Evolutionary conservation across 768 basidiomycete genomes (phyloP).

Genomic region (Lactifluus rugatus): DNA sequence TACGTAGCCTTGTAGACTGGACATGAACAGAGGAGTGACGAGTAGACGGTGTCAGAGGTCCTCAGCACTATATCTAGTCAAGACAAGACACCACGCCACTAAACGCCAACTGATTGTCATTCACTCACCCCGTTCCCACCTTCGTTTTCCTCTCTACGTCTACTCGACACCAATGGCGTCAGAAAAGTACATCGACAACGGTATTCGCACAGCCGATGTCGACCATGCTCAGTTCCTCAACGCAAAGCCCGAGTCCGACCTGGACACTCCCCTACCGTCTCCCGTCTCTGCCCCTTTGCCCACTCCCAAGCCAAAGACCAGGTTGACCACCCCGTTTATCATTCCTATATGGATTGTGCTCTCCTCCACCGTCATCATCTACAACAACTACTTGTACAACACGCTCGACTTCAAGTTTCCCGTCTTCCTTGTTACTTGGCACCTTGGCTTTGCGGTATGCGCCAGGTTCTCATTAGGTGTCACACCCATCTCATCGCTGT

Average conservation of each 20-base stretch:
- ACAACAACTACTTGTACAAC: conserved; percentile 90
- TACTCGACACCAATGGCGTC: background rate
- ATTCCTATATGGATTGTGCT: conserved; percentile 92
- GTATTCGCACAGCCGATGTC: background rate
- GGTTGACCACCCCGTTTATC: conserved; percentile 56
- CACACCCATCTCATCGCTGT: background rate
- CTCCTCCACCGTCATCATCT: conserved; percentile 85
- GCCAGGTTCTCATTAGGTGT: background rate
- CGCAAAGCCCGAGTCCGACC: conserved; percentile 20
- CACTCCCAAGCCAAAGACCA: conserved; percentile 35
- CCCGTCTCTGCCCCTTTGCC: conserved; percentile 37
- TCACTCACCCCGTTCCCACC: background rate
- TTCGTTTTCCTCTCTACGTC: background rate
- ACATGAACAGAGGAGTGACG: conserved; percentile 39
- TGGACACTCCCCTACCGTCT: conserved; percentile 37
- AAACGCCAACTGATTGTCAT: conserved; percentile 6
- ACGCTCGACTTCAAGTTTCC: conserved; percentile 78
- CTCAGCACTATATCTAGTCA: background rate
- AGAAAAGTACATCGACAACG: conserved; percentile 16
- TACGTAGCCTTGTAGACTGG: conserved; percentile 86
- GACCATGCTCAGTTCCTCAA: conserved; percentile 10
- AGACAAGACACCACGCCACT: too few species aligned
- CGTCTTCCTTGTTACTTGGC: conserved; percentile 89
- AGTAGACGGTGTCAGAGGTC: conserved; percentile 7
- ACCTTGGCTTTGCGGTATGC: conserved; percentile 55